A percentile compares a stretch with the other conserved stretches of the same genome.
phyloP scores from a whole-genome alignment of 2,329 filamentous ascomycete genomes.

The Curvularia spicifera region DNA sequence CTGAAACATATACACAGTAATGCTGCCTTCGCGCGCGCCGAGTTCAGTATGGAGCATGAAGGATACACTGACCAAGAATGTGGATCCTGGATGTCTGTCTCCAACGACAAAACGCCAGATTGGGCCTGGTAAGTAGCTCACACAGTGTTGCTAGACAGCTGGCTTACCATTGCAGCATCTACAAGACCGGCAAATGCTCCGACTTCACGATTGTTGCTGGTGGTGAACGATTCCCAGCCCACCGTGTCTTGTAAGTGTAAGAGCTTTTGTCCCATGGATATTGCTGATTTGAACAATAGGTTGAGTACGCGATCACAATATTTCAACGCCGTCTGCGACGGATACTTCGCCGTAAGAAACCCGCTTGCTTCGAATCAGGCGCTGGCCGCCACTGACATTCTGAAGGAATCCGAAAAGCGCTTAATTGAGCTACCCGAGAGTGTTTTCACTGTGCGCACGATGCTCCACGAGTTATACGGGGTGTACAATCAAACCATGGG shows the following conservation, averaged over 20 bases:
- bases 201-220: slow-evolving; percentile 32
- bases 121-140: slow-evolving; percentile 19
- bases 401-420: slow-evolving; percentile 19
- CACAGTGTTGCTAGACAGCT: neutral
- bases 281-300: slow-evolving; percentile 15
- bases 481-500: slow-evolving; percentile 25
- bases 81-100: slow-evolving; percentile 12
- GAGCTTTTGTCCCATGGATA: neutral
- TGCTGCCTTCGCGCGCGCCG: slow-evolving; percentile 8
- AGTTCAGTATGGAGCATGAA: slow-evolving; percentile 24
- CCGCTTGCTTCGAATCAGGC: neutral
- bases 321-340: slow-evolving; percentile 29
- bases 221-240: slow-evolving; percentile 24
- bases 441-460: slow-evolving; percentile 9
- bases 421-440: slow-evolving; percentile 26
- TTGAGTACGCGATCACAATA: slow-evolving; percentile 25
- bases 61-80: slow-evolving; percentile 5
- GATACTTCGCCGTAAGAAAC: slow-evolving; percentile 21
- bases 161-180: slow-evolving; percentile 19
- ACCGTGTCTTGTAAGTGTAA: slow-evolving; percentile 26
- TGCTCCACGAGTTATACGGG: slow-evolving; percentile 32
- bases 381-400: slow-evolving; percentile 5
- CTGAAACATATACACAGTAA: slow-evolving; percentile 7
- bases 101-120: slow-evolving; percentile 5
- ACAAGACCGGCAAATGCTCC: slow-evolving; percentile 24